Evolutionary conservation across 371 early-diverging fungal genomes (phyloP).

Genomic region (Syncephalastrum racemosum): DNA sequence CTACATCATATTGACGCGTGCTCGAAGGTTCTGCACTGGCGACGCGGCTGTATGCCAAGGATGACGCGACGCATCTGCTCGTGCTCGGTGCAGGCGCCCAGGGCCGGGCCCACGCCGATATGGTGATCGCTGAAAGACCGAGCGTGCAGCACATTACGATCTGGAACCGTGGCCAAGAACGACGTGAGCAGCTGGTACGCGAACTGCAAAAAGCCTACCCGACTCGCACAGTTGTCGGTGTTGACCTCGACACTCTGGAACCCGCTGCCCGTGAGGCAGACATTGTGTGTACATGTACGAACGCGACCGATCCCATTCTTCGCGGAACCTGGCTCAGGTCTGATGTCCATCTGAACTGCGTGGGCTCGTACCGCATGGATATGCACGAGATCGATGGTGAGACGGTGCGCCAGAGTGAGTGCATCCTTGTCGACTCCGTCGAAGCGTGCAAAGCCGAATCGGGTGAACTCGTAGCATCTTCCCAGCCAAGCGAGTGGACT

Average conservation of each 20-base stretch:
- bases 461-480: conserved; percentile 58
- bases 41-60: conserved; percentile 40
- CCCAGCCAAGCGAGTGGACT: conserved; percentile 31
- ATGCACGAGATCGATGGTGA: conserved; percentile 65
- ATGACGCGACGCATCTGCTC: conserved; percentile 39
- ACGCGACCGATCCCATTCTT: conserved; percentile 48
- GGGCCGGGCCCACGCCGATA: conserved; percentile 55
- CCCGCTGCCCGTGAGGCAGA: conserved; percentile 47
- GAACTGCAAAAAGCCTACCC: conserved; percentile 33
- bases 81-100: conserved; percentile 67
- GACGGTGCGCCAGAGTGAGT: conserved; percentile 34
- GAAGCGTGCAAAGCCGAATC: conserved; percentile 54
- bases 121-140: conserved; percentile 52
- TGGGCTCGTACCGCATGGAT: conserved; percentile 58
- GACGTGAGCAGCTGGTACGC: conserved; percentile 37
- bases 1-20: neutral
- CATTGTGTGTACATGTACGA: conserved; percentile 64
- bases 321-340: conserved; percentile 51
- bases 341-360: conserved; percentile 58
- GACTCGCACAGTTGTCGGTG: conserved; percentile 20
- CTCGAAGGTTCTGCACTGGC: conserved; percentile 55
- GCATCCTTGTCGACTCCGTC: conserved; percentile 52
- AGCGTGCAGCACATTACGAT: conserved; percentile 41
- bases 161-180: conserved; percentile 53
- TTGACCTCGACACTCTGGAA: conserved; percentile 33